These are phyloP conservation scores for Phaeosphaeria sp. DNA, from an alignment of 2,329 filamentous ascomycete species.

Conservation along the genomic window DNA sequence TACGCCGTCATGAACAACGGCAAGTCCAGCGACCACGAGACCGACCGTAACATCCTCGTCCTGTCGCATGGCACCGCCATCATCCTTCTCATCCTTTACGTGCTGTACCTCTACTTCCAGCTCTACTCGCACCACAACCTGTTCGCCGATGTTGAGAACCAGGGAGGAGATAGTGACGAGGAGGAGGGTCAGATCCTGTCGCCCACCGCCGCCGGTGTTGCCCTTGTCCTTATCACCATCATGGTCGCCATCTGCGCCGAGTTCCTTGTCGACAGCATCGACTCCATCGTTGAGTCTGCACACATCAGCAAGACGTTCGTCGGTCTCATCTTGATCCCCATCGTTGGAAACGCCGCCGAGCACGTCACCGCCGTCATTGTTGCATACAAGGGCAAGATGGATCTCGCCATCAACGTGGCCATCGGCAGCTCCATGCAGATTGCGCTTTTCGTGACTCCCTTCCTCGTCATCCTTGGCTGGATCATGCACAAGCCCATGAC, in stretches of 20 bases:
- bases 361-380: conserved; percentile 63
- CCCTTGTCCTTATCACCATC: conserved; percentile 56
- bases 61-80: conserved; percentile 62
- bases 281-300: conserved; percentile 59
- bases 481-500: conserved; percentile 62
- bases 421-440: conserved; percentile 63
- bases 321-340: conserved; percentile 62
- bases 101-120: conserved; percentile 63
- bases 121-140: conserved; percentile 57
- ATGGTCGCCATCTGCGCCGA: conserved; percentile 60
- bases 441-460: conserved; percentile 64
- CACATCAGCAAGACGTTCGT: conserved; percentile 64
- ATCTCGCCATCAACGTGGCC: conserved; percentile 62
- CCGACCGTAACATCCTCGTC: conserved; percentile 56
- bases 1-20: conserved; percentile 55
- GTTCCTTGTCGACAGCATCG: conserved; percentile 62
- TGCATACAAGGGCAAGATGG: conserved; percentile 64
- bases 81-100: conserved; percentile 60
- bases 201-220: conserved; percentile 53
- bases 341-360: conserved; percentile 64
- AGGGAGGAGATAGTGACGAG: conserved; percentile 39
- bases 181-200: conserved; percentile 51
- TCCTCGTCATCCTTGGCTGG: conserved; percentile 64
- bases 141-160: conserved; percentile 51
- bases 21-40: conserved; percentile 45